Evolutionary conservation across 169 alveolate species (phyloP), one percentile per base, ranked within the genome.

Genomic region (Plasmodium berghei): DNA sequence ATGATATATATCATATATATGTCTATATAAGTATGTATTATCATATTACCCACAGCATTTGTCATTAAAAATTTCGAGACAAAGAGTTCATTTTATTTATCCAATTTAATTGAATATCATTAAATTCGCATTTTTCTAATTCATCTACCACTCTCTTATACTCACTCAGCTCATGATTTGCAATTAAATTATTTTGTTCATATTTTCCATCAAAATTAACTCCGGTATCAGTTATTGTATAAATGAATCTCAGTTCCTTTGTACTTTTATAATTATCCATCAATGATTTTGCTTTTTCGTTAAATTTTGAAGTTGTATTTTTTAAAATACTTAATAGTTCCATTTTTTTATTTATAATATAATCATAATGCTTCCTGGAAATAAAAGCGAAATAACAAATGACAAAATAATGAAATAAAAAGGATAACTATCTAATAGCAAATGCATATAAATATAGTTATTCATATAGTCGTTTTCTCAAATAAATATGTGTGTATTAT

Each of bases 31-130:
- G 14, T 55, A 72, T 72, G 40, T 48, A 56, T 42, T 18, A 20
- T 42, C 28, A 62, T 10, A 18, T 26, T 34, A 34, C 3, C 0
- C 8, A 34, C 14, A 26, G 42, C 28, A 71, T 20, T 58, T 20
- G 3, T 1, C 54, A 12, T 40, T 80, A 80, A 80, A 80, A 64
- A 28, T 80, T 67, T 70, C 56, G 66, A 2, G 90, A 80, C 59
- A 80, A 52, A 16, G 90, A 80, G 34, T 59, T 80, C 90, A 80
- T 80, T 20, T 66, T 80, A 59, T 64, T 12, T 66, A 80, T 80
- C 90, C 90, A 80, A 22, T 61, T 22, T 48, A 80, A 24, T 34
- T 80, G 90, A n/a, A 20, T 67, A 8, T 80, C 90, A 14, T 80
- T 80, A 64, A 80, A 80, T n/a, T 55, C 55, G 10, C 59, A 34